Conservation (phyloP, 2,329 filamentous ascomycete species). For the Nannizziopsis arthrosporioides region DNA sequence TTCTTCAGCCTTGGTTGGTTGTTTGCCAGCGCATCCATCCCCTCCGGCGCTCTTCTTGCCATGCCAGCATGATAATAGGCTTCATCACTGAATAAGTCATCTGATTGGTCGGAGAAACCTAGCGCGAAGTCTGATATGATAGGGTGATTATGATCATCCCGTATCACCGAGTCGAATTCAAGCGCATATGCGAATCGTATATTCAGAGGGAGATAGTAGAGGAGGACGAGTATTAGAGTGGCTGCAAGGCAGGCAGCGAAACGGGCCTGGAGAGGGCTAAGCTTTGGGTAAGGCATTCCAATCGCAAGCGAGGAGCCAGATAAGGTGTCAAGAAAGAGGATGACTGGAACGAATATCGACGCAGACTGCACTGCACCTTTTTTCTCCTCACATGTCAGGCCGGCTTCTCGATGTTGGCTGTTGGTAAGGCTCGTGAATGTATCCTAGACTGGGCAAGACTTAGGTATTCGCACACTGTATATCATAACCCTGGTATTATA, state of each 20-base stretch:
- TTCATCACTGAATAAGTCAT: neutral
- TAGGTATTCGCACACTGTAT: neutral
- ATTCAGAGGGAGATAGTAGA: constrained; percentile 51
- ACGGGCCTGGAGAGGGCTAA: constrained; percentile 60
- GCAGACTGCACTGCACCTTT: neutral
- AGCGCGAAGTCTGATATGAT: constrained; percentile 28
- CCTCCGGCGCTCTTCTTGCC: constrained; percentile 46
- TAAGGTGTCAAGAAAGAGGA: neutral
- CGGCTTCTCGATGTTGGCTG: neutral
- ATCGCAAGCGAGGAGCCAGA: constrained; percentile 16
- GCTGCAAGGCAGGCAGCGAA: constrained; percentile 55
- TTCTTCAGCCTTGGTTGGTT: constrained; percentile 53
- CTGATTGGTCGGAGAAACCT: neutral
- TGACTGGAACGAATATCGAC: neutral
- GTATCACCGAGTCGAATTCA: constrained; percentile 39
- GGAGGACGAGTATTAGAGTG: constrained; percentile 46
- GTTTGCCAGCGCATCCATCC: constrained; percentile 45
- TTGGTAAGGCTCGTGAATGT: neutral
- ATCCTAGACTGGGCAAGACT: neutral
- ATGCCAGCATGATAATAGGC: constrained; percentile 34
- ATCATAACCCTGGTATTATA: neutral
- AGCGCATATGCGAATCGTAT: constrained; percentile 52
- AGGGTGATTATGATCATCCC: constrained; percentile 39
- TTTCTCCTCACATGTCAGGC: neutral
- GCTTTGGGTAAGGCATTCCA: constrained; percentile 37